phyloP scores from a whole-genome alignment of 257 asterid genomes.

The Primulina eburnea region DNA sequence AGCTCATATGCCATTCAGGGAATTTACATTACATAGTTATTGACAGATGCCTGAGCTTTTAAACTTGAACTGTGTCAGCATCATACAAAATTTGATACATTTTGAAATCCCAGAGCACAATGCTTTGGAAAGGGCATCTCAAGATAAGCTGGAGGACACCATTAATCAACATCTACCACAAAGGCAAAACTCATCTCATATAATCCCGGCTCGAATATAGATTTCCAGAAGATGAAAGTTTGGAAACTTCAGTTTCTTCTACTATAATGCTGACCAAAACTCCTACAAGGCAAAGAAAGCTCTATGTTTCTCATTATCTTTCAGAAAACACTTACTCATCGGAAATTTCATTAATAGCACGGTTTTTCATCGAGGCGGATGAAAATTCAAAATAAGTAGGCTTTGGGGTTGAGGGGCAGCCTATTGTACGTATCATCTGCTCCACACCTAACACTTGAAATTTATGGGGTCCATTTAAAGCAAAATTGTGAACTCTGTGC shows the following conservation, averaged over 20 bases:
- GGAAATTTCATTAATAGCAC: conserved; percentile 35
- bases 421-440: conserved; percentile 60
- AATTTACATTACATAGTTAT: conserved; percentile 24
- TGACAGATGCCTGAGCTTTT: conserved; percentile 22
- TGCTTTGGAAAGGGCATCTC: conserved; percentile 24
- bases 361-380: conserved; percentile 33
- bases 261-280: conserved; percentile 24
- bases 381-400: conserved; percentile 76
- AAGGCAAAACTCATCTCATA: neutral
- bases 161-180: conserved; percentile 7
- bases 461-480: conserved; percentile 70
- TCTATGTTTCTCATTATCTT: conserved; percentile 22
- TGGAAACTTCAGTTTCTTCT: conserved; percentile 5
- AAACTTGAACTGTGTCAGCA: conserved; percentile 21
- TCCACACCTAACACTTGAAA: conserved; percentile 62
- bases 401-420: conserved; percentile 84
- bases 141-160: conserved; percentile 9
- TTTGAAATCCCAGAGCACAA: conserved; percentile 31
- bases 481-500: conserved; percentile 93
- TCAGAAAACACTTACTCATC: conserved; percentile 34
- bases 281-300: conserved; percentile 6
- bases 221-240: neutral
- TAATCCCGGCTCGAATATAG: conserved; percentile 6
- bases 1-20: conserved; percentile 28
- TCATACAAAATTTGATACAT: conserved; percentile 22